Evolutionary conservation across 805 yeast species (phyloP).

Genomic region (Metschnikowia sp.): DNA sequence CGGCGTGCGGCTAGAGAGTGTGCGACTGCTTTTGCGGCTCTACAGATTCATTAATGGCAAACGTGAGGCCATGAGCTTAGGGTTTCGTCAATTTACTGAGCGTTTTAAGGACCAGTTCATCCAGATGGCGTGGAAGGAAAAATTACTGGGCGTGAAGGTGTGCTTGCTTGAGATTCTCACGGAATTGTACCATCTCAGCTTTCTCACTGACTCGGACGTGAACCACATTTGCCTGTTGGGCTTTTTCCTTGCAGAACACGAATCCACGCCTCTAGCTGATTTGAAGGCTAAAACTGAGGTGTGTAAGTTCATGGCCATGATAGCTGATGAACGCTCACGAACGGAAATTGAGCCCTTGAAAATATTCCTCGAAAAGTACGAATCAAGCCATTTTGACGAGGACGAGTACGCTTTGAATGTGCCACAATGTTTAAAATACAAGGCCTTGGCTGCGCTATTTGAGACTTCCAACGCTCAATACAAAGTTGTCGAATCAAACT

Average conservation of each 20-base stretch:
- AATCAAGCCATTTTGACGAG: slow-evolving; percentile 23
- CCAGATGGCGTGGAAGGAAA: slow-evolving; percentile 49
- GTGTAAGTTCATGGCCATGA: slow-evolving; percentile 50
- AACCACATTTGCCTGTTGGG: slow-evolving; percentile 17
- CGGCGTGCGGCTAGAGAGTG: slow-evolving; percentile 61
- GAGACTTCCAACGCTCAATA: slow-evolving; percentile 12
- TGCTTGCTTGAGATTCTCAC: slow-evolving; percentile 49
- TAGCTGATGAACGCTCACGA: slow-evolving; percentile 38
- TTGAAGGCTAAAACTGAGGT: slow-evolving; percentile 42
- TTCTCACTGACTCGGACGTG: slow-evolving; percentile 56
- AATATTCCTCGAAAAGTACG: slow-evolving; percentile 27
- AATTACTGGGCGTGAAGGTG: slow-evolving; percentile 51
- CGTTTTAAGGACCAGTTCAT: slow-evolving; percentile 64
- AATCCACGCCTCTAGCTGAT: slow-evolving; percentile 3
- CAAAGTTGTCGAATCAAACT: neutral
- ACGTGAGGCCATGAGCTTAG: slow-evolving; percentile 41
- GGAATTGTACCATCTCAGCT: slow-evolving; percentile 58
- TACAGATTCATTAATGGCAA: slow-evolving; percentile 30
- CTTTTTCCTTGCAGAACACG: slow-evolving; percentile 17
- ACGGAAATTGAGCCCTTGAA: slow-evolving; percentile 36
- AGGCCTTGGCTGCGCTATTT: slow-evolving; percentile 17
- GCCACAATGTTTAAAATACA: slow-evolving; percentile 21
- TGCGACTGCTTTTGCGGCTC: slow-evolving; percentile 50
- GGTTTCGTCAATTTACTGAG: slow-evolving; percentile 75
- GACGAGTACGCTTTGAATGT: slow-evolving; percentile 20